Percentiles rank a stretch among this genome's conserved stretches.
phyloP scores from a whole-genome alignment of 2,329 filamentous ascomycete species.

The Rhynchosporium agropyri region DNA sequence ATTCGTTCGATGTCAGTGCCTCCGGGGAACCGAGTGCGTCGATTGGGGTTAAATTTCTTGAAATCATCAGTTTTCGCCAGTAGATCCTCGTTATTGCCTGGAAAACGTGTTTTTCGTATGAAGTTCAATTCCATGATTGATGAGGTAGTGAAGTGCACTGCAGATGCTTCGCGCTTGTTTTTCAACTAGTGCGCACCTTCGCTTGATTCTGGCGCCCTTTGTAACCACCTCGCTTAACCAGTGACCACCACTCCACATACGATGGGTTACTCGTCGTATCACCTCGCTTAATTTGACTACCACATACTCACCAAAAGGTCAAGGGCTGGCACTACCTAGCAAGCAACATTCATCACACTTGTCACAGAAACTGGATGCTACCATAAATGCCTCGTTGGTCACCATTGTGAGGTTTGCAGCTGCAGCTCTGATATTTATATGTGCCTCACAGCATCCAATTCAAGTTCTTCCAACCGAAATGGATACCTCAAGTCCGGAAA shows the following conservation, averaged over 20 bases:
- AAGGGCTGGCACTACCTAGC: not conserved
- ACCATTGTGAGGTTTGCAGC: not conserved
- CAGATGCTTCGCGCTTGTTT: not conserved
- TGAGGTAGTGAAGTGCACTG: not conserved
- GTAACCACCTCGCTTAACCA: not conserved
- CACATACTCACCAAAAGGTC: not conserved
- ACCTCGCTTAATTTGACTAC: slow-evolving; percentile 5
- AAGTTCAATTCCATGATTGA: not conserved
- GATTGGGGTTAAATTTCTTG: not conserved
- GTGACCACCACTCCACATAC: not conserved
- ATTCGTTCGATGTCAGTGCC: not conserved
- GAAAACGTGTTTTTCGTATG: slow-evolving; percentile 3
- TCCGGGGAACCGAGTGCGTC: not conserved
- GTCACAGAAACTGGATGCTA: not conserved
- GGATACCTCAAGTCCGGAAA: not conserved
- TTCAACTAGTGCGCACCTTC: slow-evolving; percentile 1
- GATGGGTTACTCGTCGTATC: not conserved
- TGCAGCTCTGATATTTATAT: not conserved
- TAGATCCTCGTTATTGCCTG: not conserved
- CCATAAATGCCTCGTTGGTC: slow-evolving; percentile 27
- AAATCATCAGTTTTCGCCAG: not conserved
- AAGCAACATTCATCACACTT: not conserved
- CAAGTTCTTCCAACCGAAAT: not conserved
- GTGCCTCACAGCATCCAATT: not conserved
- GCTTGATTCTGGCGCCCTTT: not conserved